Conservation (phyloP, 495 filamentous ascomycete species). For the Choiromyces venosus region DNA sequence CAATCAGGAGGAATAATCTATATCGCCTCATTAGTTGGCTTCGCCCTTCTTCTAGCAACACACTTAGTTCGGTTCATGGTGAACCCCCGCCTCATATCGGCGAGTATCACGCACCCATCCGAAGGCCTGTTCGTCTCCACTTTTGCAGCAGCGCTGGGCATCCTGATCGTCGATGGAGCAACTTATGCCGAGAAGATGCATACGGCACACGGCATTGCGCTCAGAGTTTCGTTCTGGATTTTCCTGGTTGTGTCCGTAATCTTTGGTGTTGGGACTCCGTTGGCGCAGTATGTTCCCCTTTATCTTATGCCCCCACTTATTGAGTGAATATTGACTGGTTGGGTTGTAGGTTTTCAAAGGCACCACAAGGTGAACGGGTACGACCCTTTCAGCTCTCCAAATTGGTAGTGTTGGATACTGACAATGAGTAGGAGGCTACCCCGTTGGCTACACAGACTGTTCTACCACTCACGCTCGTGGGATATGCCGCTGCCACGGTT, state of each 20-base stretch:
- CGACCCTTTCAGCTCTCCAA: not conserved
- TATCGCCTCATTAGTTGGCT: conserved; percentile 32
- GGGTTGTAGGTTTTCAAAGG: conserved; percentile 20
- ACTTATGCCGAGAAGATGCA: conserved; percentile 38
- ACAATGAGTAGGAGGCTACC: conserved; percentile 15
- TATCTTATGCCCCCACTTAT: conserved; percentile 5
- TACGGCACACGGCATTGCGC: conserved; percentile 17
- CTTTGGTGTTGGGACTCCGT: conserved; percentile 31
- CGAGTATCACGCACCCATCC: conserved; percentile 25
- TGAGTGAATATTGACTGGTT: not conserved
- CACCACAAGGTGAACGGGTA: conserved; percentile 12
- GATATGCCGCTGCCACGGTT: conserved; percentile 29
- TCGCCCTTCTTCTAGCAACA: conserved; percentile 27
- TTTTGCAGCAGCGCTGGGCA: conserved; percentile 34
- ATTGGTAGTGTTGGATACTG: not conserved
- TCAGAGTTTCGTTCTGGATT: conserved; percentile 38
- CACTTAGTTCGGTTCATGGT: conserved; percentile 36
- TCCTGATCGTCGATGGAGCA: conserved; percentile 36
- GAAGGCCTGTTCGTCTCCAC: conserved; percentile 37
- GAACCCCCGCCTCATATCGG: conserved; percentile 25
- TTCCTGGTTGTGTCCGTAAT: conserved; percentile 30
- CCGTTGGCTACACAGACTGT: conserved; percentile 27
- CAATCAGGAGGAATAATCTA: conserved; percentile 31
- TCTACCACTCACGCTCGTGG: conserved; percentile 37
- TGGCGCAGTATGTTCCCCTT: conserved; percentile 26